Evolutionary conservation across 2,329 filamentous ascomycete genomes (phyloP).

Genomic region (Talaromyces sp.): DNA sequence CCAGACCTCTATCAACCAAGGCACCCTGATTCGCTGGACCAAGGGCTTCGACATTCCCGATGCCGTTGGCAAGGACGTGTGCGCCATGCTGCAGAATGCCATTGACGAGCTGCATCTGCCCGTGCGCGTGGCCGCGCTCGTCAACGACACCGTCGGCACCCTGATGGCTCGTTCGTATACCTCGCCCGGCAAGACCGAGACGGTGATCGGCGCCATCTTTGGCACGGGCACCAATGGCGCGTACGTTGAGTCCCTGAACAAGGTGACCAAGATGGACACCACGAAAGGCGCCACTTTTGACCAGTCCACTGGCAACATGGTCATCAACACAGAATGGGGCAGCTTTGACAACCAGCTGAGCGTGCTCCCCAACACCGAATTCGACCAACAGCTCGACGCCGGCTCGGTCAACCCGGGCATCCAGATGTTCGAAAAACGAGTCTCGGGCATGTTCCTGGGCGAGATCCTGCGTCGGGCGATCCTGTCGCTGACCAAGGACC

Average conservation of each 20-base stretch:
- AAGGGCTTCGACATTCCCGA: constrained; percentile 98
- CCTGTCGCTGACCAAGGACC: constrained; percentile 64
- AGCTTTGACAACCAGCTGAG: constrained; percentile 93
- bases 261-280: constrained; percentile 67
- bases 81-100: constrained; percentile 78
- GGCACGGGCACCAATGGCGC: constrained; percentile 96
- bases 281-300: constrained; percentile 60
- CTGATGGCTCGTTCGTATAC: constrained; percentile 97
- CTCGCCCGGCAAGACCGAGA: constrained; percentile 77
- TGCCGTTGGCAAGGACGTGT: constrained; percentile 89
- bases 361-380: constrained; percentile 78
- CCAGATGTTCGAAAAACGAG: constrained; percentile 98
- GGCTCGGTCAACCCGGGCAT: constrained; percentile 85
- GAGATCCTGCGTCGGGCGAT: constrained; percentile 81
- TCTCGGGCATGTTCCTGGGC: constrained; percentile 96
- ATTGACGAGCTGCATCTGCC: constrained; percentile 82
- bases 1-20: constrained; percentile 92
- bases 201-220: constrained; percentile 92
- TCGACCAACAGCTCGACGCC: constrained; percentile 71
- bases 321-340: constrained; percentile 97
- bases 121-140: constrained; percentile 88
- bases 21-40: constrained; percentile 91
- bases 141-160: constrained; percentile 96
- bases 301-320: constrained; percentile 81
- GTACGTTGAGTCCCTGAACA: constrained; percentile 85